A percentile compares a stretch with the other conserved stretches of the same genome.
phyloP scores from a whole-genome alignment of 78 protist species.

The Dictyostelium intermedium region DNA sequence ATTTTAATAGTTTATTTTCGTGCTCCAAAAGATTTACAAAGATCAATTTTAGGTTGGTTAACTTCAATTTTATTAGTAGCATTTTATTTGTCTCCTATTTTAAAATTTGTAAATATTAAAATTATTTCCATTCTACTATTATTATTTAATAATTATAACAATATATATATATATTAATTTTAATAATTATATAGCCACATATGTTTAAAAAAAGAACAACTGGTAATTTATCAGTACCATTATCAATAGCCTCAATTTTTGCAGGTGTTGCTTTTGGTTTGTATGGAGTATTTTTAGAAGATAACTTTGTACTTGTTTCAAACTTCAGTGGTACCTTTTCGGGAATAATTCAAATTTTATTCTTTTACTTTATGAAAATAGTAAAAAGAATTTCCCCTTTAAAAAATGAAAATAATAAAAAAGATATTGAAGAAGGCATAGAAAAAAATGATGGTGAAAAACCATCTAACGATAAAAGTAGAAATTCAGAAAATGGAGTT shows the following conservation, averaged over 20 bases:
- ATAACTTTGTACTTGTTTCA: background rate
- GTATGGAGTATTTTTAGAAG: conserved; percentile 5
- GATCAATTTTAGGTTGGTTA: conserved; percentile 13
- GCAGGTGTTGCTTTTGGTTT: conserved; percentile 8
- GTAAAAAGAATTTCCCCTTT: background rate
- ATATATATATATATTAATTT: too few relatives aligned
- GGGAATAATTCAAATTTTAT: background rate
- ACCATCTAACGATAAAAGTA: background rate
- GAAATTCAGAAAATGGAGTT: background rate
- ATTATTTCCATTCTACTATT: background rate
- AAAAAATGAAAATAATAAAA: background rate
- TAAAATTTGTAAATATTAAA: background rate
- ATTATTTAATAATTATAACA: too few relatives aligned
- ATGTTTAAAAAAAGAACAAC: conserved; percentile 11
- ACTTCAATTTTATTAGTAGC: conserved; percentile 5
- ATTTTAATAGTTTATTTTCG: background rate
- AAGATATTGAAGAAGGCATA: background rate
- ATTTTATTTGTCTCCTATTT: background rate
- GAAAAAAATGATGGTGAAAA: background rate
- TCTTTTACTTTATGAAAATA: background rate
- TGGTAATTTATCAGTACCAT: background rate
- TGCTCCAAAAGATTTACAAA: background rate
- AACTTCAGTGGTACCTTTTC: background rate
- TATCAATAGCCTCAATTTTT: background rate
- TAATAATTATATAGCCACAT: background rate